phyloP scores from a whole-genome alignment of 257 asterid genomes.

The Solanum ossicruentum region DNA sequence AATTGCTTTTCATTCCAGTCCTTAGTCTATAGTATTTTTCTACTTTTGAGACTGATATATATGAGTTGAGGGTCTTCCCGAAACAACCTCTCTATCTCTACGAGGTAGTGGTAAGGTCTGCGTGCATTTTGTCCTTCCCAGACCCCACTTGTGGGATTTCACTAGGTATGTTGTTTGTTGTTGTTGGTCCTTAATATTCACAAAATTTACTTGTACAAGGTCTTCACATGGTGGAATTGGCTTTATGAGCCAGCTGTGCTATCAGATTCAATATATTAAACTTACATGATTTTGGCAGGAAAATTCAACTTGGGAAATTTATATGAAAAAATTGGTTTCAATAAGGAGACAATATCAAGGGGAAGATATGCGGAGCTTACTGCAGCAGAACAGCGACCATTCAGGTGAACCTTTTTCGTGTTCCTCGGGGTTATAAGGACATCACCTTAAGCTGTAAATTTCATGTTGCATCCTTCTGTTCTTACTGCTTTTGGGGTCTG shows the following conservation, averaged over 20 bases:
- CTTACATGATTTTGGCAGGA: constrained; percentile 31
- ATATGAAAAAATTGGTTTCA: constrained; percentile 85
- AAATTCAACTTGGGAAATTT: constrained; percentile 76
- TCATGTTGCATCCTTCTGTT: background rate
- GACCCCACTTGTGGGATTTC: too few relatives aligned
- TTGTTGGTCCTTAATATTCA: background rate
- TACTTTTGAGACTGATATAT: too few relatives aligned
- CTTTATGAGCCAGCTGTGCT: background rate
- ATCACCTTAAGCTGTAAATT: background rate
- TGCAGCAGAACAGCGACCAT: constrained; percentile 90
- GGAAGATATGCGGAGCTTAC: constrained; percentile 86
- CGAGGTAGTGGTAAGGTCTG: too few relatives aligned
- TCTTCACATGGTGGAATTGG: background rate
- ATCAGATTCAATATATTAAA: background rate
- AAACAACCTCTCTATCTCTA: too few relatives aligned
- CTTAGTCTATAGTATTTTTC: too few relatives aligned
- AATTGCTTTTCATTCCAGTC: too few relatives aligned
- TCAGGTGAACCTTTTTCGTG: constrained; percentile 38
- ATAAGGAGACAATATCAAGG: constrained; percentile 82
- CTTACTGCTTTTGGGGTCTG: background rate
- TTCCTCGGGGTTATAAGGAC: background rate
- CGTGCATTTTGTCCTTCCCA: too few relatives aligned
- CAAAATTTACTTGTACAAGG: background rate
- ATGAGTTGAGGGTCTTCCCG: too few relatives aligned
- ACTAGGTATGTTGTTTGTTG: too few relatives aligned